Conservation (phyloP, 805 yeast species). For the Candida rishiriensis region DNA sequence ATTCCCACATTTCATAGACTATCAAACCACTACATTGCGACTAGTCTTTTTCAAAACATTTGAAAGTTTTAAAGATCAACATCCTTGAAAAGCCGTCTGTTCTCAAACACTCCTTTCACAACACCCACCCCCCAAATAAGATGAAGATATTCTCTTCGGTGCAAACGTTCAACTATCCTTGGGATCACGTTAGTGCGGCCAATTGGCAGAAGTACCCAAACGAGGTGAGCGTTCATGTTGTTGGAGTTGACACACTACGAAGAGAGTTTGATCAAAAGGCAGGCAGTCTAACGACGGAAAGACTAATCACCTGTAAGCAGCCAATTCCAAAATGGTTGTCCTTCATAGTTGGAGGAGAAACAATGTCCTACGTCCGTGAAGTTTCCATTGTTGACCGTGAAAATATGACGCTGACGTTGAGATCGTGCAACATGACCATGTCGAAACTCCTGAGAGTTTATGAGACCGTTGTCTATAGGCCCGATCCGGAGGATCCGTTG, state of each 20-base stretch:
- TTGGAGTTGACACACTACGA: slow-evolving; percentile 83
- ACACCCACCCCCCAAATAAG: not conserved
- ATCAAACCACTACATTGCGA: no score
- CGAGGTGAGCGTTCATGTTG: slow-evolving; percentile 85
- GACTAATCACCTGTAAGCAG: slow-evolving; percentile 86
- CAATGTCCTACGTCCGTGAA: slow-evolving; percentile 79
- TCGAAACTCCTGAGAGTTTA: slow-evolving; percentile 68
- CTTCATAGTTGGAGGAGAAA: slow-evolving; percentile 65
- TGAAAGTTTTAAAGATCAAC: no score
- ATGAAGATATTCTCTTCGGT: slow-evolving; percentile 79
- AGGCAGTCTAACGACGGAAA: slow-evolving; percentile 66
- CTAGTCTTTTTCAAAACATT: not conserved
- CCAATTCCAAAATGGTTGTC: slow-evolving; percentile 80
- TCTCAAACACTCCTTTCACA: not conserved
- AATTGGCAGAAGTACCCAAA: slow-evolving; percentile 98
- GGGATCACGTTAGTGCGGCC: slow-evolving; percentile 95
- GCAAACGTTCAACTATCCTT: slow-evolving; percentile 73
- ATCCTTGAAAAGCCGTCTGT: no score
- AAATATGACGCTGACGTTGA: slow-evolving; percentile 62
- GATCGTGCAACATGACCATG: slow-evolving; percentile 86
- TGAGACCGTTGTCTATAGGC: slow-evolving; percentile 80
- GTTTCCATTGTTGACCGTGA: slow-evolving; percentile 76
- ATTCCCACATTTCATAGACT: not conserved
- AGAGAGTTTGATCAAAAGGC: slow-evolving; percentile 58
- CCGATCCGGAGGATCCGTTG: slow-evolving; percentile 52